Conservation (phyloP, 1,284 basidiomycete genomes). For the Vanrija sp. region DNA sequence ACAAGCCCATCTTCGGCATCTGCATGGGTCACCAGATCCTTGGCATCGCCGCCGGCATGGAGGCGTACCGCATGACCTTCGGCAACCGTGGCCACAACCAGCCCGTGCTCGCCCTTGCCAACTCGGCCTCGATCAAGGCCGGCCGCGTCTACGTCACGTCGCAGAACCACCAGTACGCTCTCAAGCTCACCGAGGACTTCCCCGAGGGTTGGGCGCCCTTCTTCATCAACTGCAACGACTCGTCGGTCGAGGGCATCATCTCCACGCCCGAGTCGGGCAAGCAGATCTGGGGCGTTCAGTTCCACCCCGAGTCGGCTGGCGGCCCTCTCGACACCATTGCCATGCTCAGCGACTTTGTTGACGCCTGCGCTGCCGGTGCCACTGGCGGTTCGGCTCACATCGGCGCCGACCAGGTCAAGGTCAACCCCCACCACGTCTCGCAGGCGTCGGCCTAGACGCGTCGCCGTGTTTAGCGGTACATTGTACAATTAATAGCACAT, state of each 20-base stretch:
- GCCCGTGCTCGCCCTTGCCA: constrained; percentile 88
- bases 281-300: constrained; percentile 92
- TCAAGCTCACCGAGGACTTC: constrained; percentile 86
- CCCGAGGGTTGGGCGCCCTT: constrained; percentile 92
- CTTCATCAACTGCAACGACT: constrained; percentile 96
- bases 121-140: constrained; percentile 84
- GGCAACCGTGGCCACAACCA: constrained; percentile 99
- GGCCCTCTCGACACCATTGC: constrained; percentile 90
- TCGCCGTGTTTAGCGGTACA: too few species aligned
- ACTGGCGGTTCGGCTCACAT: constrained; percentile 1
- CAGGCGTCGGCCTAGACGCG: too few species aligned
- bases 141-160: constrained; percentile 93
- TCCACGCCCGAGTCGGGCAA: constrained; percentile 80
- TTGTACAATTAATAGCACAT: too few species aligned
- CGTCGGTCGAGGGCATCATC: constrained; percentile 95
- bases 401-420: constrained; percentile 18
- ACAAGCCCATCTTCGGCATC: constrained; percentile 92
- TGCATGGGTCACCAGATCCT: constrained; percentile 99
- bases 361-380: constrained; percentile 59
- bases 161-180: constrained; percentile 94
- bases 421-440: too few species aligned
- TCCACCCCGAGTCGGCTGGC: constrained; percentile 91
- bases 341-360: constrained; percentile 90
- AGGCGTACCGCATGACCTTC: constrained; percentile 80
- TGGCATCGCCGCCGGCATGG: constrained; percentile 92